phyloP scores from a whole-genome alignment of 345 rosid genomes.

The Salix arbutifolia region DNA sequence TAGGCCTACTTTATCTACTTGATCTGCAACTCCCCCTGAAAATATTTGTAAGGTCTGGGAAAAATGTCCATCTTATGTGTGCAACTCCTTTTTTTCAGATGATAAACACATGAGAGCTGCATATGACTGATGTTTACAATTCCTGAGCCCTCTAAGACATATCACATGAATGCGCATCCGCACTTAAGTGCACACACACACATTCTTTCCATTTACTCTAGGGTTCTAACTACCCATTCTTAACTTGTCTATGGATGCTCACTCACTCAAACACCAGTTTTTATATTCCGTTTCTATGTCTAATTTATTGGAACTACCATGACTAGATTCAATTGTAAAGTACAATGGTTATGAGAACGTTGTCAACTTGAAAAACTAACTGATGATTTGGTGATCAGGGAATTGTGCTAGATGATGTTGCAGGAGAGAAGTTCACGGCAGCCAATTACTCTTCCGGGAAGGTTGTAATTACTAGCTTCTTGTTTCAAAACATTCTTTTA shows the following conservation, averaged over 20 bases:
- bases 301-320: not conserved
- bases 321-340: not conserved
- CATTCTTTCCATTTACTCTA: not conserved
- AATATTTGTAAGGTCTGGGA: not conserved
- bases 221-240: not conserved
- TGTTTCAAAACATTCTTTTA: not conserved
- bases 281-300: not conserved
- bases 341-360: not conserved
- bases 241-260: not conserved
- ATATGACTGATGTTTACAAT: not conserved
- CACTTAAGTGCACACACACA: not conserved
- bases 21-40: not conserved
- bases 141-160: not conserved
- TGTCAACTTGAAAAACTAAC: slow-evolving; percentile 11
- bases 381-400: slow-evolving; percentile 55
- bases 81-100: not conserved
- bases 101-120: not conserved
- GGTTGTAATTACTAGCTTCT: slow-evolving; percentile 36
- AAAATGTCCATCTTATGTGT: not conserved
- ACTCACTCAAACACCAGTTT: not conserved
- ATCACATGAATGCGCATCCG: not conserved
- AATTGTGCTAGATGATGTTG: slow-evolving; percentile 48
- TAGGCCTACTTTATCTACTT: not conserved
- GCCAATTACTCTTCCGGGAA: slow-evolving; percentile 80
- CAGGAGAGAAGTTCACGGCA: slow-evolving; percentile 80